A percentile compares a stretch with the other conserved stretches of the same genome.
Evolutionary conservation across 2,329 filamentous ascomycete genomes (phyloP).

Genomic region (Hypoxylon sp.): DNA sequence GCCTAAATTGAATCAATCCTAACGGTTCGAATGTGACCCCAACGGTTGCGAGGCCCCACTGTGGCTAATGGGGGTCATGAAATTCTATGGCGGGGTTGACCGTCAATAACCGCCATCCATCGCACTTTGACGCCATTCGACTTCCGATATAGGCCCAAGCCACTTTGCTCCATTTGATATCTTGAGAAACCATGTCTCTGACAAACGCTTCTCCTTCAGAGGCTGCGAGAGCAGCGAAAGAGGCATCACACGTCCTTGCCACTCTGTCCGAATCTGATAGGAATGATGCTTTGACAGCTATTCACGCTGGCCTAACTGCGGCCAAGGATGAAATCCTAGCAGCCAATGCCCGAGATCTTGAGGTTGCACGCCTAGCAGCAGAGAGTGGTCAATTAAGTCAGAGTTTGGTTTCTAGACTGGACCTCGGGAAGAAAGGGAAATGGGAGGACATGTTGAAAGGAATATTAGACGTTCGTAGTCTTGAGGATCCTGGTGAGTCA

Average conservation of each 20-base stretch:
- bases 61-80: not conserved
- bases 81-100: not conserved
- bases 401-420: conserved; percentile 88
- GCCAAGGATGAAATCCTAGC: conserved; percentile 83
- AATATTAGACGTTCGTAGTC: conserved; percentile 86
- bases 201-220: conserved; percentile 86
- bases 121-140: conserved; percentile 18
- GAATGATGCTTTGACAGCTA: conserved; percentile 86
- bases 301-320: conserved; percentile 81
- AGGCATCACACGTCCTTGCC: conserved; percentile 86
- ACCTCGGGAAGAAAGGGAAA: conserved; percentile 88
- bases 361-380: conserved; percentile 79
- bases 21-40: not conserved
- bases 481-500: conserved; percentile 86
- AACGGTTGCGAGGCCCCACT: conserved; percentile 1
- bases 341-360: conserved; percentile 88
- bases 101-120: conserved; percentile 20
- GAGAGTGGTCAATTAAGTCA: conserved; percentile 82
- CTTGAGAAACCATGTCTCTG: conserved; percentile 77
- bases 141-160: conserved; percentile 28
- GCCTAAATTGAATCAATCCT: not conserved
- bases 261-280: conserved; percentile 82
- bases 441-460: conserved; percentile 98
- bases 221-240: conserved; percentile 82
- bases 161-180: conserved; percentile 12